Evolutionary conservation across 2,329 filamentous ascomycete genomes (phyloP), one percentile per base, ranked within the genome.

Genomic region (Juglanconis sp.): DNA sequence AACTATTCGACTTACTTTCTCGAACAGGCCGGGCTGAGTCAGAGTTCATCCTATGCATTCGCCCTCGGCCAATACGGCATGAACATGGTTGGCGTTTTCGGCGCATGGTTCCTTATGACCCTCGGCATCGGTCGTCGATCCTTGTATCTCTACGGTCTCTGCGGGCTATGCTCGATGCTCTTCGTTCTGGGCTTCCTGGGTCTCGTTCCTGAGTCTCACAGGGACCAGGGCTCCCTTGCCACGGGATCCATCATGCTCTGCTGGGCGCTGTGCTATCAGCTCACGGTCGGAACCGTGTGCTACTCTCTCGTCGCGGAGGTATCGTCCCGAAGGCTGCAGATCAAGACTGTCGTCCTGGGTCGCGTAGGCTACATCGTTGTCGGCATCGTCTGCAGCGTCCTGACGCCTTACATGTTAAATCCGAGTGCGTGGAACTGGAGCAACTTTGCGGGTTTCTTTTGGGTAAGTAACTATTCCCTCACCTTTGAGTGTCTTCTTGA

Each of bases 351-450:
- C 30, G 92, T 95, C 1, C 82, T 96, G 2, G 92, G 90, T 1
- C 88, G 92, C 58, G 90, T 91, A 67, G 77, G 92, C 50, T 90
- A 90, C 79, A 93, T 95, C 69, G 78, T 96, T 54, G 89, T 93
- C 48, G 88, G 85, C 64, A 96, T 97, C 66, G 76, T 96, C 68
- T 91, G 87, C 70, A 88, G 86, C 54, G 88, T 96, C 4, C 75
- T 96, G 46, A 96, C 91, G 0, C 92, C 92, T 0, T 96, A 96
- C 76, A 96, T 96, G 92, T 82, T 96, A 47, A 96, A 96, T 76
- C 91, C 92, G 0, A 82, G 80, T 1, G 89, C 86, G 0, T 96
- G 93, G 92, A 79, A 96, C 74, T 96, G 92, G 92, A 81, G 85
- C 63, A 95, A 95, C 76, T 95, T 84, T 68, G 85, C 92, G 0